phyloP scores from a whole-genome alignment of 2,329 filamentous ascomycete genomes.

The Juglanconis oblonga region DNA sequence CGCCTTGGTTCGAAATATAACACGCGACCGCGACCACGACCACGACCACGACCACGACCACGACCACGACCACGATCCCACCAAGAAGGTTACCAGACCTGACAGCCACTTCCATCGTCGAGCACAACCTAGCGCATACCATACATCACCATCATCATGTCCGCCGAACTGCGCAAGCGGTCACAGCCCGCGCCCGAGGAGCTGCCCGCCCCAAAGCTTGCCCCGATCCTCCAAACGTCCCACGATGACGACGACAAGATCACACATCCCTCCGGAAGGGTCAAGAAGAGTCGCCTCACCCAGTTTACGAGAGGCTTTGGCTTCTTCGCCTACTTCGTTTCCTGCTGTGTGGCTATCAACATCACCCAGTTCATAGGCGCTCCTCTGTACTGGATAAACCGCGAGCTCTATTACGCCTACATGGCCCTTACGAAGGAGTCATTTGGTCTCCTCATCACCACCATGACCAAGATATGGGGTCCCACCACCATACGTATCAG shows the following conservation, averaged over 20 bases:
- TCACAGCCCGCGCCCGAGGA: slow-evolving; percentile 19
- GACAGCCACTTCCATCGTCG: too few relatives aligned
- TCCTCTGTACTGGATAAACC: slow-evolving; percentile 73
- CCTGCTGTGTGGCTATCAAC: slow-evolving; percentile 51
- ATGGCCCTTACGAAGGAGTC: slow-evolving; percentile 85
- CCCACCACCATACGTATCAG: slow-evolving; percentile 79
- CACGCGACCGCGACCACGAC: too few relatives aligned
- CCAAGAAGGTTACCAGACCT: not conserved
- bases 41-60: not conserved
- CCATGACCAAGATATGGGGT: slow-evolving; percentile 84
- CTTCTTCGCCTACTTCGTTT: slow-evolving; percentile 50
- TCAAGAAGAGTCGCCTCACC: slow-evolving; percentile 47
- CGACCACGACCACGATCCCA: not conserved
- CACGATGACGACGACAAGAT: slow-evolving; percentile 17
- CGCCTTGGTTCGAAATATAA: too few relatives aligned
- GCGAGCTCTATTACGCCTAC: slow-evolving; percentile 77
- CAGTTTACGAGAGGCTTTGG: slow-evolving; percentile 52
- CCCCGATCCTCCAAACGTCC: slow-evolving; percentile 26
- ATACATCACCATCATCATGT: slow-evolving; percentile 25
- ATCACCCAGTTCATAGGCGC: slow-evolving; percentile 72
- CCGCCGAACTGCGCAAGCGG: slow-evolving; percentile 35
- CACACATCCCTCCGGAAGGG: slow-evolving; percentile 53
- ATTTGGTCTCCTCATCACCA: slow-evolving; percentile 75
- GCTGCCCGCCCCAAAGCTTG: slow-evolving; percentile 22
- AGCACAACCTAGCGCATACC: too few relatives aligned